Evolutionary conservation across 139 green algal genomes (phyloP).

Genomic region (Picochlorum sp.): DNA sequence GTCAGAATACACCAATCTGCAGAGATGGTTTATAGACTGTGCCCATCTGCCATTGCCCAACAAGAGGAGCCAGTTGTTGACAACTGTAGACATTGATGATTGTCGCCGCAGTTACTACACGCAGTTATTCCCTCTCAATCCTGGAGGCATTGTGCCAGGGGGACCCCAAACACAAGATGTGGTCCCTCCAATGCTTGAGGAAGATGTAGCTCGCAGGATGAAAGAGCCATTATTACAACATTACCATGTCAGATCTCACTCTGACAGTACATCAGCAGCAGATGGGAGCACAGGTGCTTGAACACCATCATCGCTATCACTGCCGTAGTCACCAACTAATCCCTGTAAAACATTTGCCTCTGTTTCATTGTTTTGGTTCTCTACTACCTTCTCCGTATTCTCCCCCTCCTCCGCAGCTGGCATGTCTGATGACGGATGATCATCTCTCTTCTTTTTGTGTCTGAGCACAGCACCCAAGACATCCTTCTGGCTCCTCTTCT

Average conservation of each 20-base stretch:
- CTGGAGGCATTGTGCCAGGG: conserved; percentile 69
- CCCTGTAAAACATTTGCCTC: background rate
- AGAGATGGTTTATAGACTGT: conserved; percentile 73
- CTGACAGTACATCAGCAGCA: conserved; percentile 2
- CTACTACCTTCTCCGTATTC: background rate
- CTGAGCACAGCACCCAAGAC: too few relatives aligned
- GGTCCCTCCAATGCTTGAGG: background rate
- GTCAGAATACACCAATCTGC: conserved; percentile 59
- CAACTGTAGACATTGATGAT: conserved; percentile 74
- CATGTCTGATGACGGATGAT: too few relatives aligned
- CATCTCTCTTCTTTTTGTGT: too few relatives aligned
- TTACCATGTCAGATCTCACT: background rate
- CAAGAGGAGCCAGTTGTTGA: background rate
- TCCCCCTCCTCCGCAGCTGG: background rate
- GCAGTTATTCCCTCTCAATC: conserved; percentile 89
- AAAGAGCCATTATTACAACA: background rate
- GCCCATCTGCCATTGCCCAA: conserved; percentile 39
- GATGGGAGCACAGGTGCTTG: conserved; percentile 3
- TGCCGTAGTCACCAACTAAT: background rate
- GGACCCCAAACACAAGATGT: conserved; percentile 38
- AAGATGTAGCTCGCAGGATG: background rate
- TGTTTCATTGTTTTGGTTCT: too few relatives aligned
- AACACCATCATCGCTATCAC: background rate
- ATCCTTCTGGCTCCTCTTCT: too few relatives aligned
- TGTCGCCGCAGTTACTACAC: conserved; percentile 64